Conservation (phyloP, 306 rosid genomes). For the Nissolia schottii region DNA sequence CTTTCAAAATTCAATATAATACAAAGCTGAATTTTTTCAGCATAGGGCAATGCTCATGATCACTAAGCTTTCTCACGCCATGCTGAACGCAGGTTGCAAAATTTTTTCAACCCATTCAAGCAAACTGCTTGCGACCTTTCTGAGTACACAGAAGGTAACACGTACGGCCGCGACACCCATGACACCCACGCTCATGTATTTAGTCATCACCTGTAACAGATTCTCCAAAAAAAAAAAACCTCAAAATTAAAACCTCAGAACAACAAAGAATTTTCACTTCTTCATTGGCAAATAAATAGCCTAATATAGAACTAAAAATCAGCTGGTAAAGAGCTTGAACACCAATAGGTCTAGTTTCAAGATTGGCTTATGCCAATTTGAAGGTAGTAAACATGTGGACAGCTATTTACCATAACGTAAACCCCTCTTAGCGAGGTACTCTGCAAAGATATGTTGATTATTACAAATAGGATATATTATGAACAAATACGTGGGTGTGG, state of each 20-base stretch:
- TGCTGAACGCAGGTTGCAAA: conserved; percentile 16
- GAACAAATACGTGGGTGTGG: not conserved
- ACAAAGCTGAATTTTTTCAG: conserved; percentile 29
- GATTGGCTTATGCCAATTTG: not conserved
- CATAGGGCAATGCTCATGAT: conserved; percentile 3
- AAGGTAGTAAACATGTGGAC: not conserved
- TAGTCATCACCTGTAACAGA: conserved; percentile 40
- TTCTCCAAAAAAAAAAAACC: no score
- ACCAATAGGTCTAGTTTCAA: not conserved
- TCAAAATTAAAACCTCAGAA: conserved; percentile 15
- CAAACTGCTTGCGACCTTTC: conserved; percentile 18
- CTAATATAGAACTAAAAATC: not conserved
- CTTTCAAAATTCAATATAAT: conserved; percentile 36
- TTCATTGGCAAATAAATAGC: not conserved
- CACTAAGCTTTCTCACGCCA: conserved; percentile 18
- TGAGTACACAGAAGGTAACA: not conserved
- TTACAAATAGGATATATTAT: not conserved
- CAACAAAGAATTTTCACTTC: not conserved
- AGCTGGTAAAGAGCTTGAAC: conserved; percentile 2
- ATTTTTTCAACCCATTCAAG: conserved; percentile 15
- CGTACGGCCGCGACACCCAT: not conserved
- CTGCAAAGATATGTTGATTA: not conserved
- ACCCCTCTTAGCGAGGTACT: not conserved
- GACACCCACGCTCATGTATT: not conserved
- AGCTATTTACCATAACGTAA: not conserved